Percentiles rank a stretch among this genome's conserved stretches.
phyloP scores from a whole-genome alignment of 2,329 filamentous ascomycete genomes.

The Aspergillus ustus region DNA sequence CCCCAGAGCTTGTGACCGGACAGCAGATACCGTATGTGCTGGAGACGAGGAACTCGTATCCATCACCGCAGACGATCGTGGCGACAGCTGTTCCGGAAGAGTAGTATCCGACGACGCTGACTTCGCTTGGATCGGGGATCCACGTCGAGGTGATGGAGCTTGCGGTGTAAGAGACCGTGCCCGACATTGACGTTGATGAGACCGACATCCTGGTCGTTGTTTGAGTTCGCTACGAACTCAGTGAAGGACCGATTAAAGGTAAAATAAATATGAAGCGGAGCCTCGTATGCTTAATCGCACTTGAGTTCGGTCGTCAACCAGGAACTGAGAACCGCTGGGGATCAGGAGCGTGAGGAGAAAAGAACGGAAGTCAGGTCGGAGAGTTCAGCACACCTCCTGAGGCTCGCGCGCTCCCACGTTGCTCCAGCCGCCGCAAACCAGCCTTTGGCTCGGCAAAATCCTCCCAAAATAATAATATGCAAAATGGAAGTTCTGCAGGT shows the following conservation, averaged over 20 bases:
- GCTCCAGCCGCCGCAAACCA: background rate
- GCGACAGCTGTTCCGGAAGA: background rate
- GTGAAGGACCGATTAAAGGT: background rate
- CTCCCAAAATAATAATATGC: background rate
- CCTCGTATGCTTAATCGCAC: background rate
- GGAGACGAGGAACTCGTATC: constrained; percentile 8
- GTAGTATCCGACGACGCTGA: constrained; percentile 12
- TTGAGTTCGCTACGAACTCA: background rate
- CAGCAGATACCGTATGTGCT: constrained; percentile 13
- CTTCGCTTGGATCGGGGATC: background rate
- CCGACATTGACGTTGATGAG: background rate
- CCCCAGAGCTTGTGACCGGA: background rate
- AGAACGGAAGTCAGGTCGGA: background rate
- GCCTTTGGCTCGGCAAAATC: background rate
- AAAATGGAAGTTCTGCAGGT: background rate
- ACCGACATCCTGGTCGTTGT: background rate
- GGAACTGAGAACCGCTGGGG: background rate
- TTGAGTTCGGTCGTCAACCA: background rate
- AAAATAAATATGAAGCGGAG: background rate
- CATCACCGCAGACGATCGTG: constrained; percentile 9
- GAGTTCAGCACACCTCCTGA: background rate
- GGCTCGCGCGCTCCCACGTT: background rate
- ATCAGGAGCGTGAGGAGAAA: background rate
- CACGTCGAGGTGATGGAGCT: background rate
- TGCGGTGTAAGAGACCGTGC: background rate